Evolutionary conservation across 257 asterid species (phyloP).

Genomic region (Cordia subcordata): DNA sequence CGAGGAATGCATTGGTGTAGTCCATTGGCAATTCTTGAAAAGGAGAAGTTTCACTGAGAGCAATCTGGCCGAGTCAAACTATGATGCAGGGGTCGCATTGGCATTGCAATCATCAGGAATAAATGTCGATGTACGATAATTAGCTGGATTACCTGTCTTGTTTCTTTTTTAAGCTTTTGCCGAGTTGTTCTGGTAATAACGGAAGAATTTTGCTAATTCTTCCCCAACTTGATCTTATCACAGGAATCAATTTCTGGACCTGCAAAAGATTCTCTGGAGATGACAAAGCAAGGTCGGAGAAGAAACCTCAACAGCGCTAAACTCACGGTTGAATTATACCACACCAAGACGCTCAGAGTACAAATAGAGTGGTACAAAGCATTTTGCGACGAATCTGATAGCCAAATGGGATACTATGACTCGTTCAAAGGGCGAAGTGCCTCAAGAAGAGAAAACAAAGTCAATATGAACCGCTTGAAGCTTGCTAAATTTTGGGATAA

Average conservation of each 20-base stretch:
- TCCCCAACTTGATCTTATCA: conserved; percentile 11
- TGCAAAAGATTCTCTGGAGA: conserved; percentile 49
- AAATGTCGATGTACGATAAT: conserved; percentile 36
- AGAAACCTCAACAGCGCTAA: conserved; percentile 69
- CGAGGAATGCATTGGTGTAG: conserved; percentile 31
- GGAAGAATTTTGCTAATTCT: conserved; percentile 9
- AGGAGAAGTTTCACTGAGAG: conserved; percentile 30
- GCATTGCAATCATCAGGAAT: conserved; percentile 66
- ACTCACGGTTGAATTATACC: conserved; percentile 53
- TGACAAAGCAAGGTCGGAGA: conserved; percentile 59
- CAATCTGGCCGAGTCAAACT: conserved; percentile 44
- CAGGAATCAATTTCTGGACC: conserved; percentile 49
- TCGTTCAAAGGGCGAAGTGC: conserved; percentile 63
- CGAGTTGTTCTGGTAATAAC: neutral
- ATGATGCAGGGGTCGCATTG: conserved; percentile 64
- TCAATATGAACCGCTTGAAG: conserved; percentile 44
- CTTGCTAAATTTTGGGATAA: conserved; percentile 69
- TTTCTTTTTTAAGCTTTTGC: neutral
- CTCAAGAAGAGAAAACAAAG: conserved; percentile 46
- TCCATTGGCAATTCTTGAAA: conserved; percentile 44
- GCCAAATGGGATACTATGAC: conserved; percentile 78
- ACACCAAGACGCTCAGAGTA: conserved; percentile 59
- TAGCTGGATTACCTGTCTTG: neutral
- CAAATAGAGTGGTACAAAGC: conserved; percentile 79
- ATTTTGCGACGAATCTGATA: conserved; percentile 61